Base-by-base conservation (phyloP, 169 alveolate genomes). In the Babesia ovis region DNA sequence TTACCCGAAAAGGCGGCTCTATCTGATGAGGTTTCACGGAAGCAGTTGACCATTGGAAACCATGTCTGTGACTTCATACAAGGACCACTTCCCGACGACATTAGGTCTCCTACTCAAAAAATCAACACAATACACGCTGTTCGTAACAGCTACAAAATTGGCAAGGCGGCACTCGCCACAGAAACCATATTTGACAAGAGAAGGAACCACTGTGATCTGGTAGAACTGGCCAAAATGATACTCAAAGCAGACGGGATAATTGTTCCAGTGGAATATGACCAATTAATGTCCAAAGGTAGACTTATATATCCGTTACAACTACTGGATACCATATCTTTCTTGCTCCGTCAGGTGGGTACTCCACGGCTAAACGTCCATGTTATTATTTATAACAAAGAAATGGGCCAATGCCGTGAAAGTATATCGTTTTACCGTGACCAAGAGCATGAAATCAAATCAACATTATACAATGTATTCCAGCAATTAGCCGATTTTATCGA, bases 191-290 rank as follows among this genome's bases (percentile, higher is more conserved):
- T 41, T 42, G 61, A 71, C 35, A 50, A 71, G 4, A 31, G 70
- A 31, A 74, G 20, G 59, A 67, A 54, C 34, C 59, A 55, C 23
- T n/a, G 22, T 31, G 35, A 29, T 18, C 43, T 77, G 5, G 48
- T 57, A 23, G 67, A 77, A 45, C 27, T 77, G 68, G 64, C 81
- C 27, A 71, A 68, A 35, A 66, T 32, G 61, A 31, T 57, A 18
- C 41, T 59, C 22, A 41, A 25, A 54, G 16, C 81, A 16, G 81
- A 69, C 12, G 76, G 86, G 11, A 46, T 77, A 1, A 68, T 77
- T 4, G 68, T 77, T 11, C 86, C 81, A 8, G 23, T 77, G 16
- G 74, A 77, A 2, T 68, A 67, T 56, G 29, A 55, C 25, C 27
- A 16, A 3, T 57, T 77, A 6, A 48, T 58, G 23, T 11, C 12